These are phyloP conservation scores for Trichoderma arundinaceum DNA, from an alignment of 2,329 filamentous ascomycete species.

Conservation along the genomic window DNA sequence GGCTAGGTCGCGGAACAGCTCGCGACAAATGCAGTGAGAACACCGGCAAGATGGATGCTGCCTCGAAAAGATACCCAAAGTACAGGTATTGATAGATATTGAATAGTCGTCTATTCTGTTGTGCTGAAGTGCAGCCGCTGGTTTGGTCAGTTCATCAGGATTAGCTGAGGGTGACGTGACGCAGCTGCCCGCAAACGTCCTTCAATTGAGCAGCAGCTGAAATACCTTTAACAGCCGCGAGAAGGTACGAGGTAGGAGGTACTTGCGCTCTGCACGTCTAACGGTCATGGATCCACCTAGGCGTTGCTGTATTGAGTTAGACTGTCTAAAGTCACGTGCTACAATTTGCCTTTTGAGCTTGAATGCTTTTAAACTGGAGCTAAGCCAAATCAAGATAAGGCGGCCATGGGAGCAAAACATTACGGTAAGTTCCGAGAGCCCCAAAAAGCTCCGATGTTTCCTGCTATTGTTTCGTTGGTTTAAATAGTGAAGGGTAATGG, in stretches of 20 bases:
- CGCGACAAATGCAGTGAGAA: not conserved
- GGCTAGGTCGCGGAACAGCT: not conserved
- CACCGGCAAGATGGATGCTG: not conserved
- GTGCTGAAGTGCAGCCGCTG: not conserved
- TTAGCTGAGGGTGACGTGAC: slow-evolving; percentile 29
- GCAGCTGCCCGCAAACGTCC: slow-evolving; percentile 32
- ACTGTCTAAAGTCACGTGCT: no score
- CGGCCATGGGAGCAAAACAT: not conserved
- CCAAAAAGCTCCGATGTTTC: not conserved
- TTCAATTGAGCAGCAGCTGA: slow-evolving; percentile 29
- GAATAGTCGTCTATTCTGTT: not conserved
- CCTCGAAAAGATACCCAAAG: not conserved
- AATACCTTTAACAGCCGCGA: not conserved
- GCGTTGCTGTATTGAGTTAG: no score
- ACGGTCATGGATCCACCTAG: no score
- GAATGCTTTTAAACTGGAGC: no score
- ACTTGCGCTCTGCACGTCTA: no score
- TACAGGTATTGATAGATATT: not conserved
- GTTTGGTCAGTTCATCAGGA: slow-evolving; percentile 14
- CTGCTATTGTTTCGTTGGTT: not conserved
- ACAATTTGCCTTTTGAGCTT: no score
- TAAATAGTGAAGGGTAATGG: no score
- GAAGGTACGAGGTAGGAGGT: not conserved
- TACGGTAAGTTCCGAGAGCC: not conserved
- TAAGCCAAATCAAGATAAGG: no score